These are phyloP conservation scores for Rickenella mellea DNA, from an alignment of 768 basidiomycete genomes.

Conservation along the genomic window DNA sequence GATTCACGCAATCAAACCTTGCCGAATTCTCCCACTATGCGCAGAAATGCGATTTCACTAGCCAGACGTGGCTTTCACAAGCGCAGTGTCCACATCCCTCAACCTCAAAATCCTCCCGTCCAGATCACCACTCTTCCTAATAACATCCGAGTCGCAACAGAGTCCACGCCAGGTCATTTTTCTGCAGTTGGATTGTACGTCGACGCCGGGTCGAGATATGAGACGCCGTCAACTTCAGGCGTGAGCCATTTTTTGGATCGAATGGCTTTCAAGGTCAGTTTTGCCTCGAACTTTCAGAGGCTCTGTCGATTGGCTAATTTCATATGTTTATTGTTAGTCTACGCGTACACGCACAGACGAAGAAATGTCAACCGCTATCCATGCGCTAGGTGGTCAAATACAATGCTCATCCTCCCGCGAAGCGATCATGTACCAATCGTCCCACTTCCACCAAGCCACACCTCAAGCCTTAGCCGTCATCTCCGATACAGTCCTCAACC, in stretches of 20 bases:
- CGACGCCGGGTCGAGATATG: conserved; percentile 89
- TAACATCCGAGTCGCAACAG: conserved; percentile 86
- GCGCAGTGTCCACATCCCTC: conserved; percentile 11
- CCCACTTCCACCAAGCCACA: conserved; percentile 79
- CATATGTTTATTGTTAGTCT: conserved; percentile 39
- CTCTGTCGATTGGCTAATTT: background rate
- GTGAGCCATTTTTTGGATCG: conserved; percentile 89
- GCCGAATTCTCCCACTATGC: no score
- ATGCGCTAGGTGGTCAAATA: conserved; percentile 85
- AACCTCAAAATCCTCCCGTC: conserved; percentile 24
- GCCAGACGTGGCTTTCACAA: conserved; percentile 24
- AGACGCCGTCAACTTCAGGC: conserved; percentile 61
- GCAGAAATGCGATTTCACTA: conserved; percentile 26
- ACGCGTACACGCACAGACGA: conserved; percentile 62
- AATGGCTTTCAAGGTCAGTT: conserved; percentile 88
- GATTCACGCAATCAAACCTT: no score
- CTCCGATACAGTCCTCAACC: conserved; percentile 80
- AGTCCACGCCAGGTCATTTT: conserved; percentile 87
- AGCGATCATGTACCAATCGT: conserved; percentile 96
- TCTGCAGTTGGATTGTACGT: conserved; percentile 89
- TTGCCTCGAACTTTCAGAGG: background rate
- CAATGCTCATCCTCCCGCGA: conserved; percentile 86
- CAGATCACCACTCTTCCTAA: conserved; percentile 84
- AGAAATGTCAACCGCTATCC: conserved; percentile 74
- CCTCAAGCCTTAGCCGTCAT: conserved; percentile 80